Conservation (phyloP, 805 yeast genomes). For the Candida silvatica region DNA sequence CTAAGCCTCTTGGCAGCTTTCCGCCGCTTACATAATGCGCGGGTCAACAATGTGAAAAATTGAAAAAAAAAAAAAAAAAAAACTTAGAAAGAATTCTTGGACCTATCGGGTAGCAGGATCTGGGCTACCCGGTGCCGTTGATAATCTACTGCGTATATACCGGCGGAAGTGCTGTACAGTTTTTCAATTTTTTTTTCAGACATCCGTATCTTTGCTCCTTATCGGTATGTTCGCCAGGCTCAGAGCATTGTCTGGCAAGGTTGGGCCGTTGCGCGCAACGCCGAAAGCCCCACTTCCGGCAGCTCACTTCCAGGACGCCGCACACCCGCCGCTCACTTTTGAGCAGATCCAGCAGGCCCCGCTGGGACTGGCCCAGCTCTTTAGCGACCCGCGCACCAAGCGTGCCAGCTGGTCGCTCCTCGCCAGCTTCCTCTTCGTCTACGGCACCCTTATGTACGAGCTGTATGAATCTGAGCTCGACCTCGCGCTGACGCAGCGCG, state of each 20-base stretch:
- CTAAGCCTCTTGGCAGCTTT: too few species aligned
- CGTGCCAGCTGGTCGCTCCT: background rate
- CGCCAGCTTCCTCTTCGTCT: background rate
- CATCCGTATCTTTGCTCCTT: too few species aligned
- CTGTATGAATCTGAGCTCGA: constrained; percentile 2
- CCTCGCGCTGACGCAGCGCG: constrained; percentile 3
- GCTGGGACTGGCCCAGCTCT: constrained; percentile 3
- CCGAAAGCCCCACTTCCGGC: constrained; percentile 3
- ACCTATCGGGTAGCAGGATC: too few species aligned
- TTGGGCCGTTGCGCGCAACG: background rate
- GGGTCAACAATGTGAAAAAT: too few species aligned
- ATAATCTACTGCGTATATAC: too few species aligned
- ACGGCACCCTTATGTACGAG: background rate
- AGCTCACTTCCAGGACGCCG: constrained; percentile 6
- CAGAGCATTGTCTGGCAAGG: background rate
- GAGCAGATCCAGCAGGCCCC: background rate
- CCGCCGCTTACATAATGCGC: too few species aligned
- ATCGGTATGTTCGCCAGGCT: too few species aligned
- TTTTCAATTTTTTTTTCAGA: too few species aligned
- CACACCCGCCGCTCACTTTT: constrained; percentile 4
- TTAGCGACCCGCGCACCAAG: constrained; percentile 4
- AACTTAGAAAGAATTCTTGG: too few species aligned
- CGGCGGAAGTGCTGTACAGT: too few species aligned
- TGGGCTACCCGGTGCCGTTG: too few species aligned
- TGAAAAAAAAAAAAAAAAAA: too few species aligned